Evolutionary conservation across 139 green algal species (phyloP), one percentile per base, ranked within the genome.

Genomic region (Micractinium conductrix): DNA sequence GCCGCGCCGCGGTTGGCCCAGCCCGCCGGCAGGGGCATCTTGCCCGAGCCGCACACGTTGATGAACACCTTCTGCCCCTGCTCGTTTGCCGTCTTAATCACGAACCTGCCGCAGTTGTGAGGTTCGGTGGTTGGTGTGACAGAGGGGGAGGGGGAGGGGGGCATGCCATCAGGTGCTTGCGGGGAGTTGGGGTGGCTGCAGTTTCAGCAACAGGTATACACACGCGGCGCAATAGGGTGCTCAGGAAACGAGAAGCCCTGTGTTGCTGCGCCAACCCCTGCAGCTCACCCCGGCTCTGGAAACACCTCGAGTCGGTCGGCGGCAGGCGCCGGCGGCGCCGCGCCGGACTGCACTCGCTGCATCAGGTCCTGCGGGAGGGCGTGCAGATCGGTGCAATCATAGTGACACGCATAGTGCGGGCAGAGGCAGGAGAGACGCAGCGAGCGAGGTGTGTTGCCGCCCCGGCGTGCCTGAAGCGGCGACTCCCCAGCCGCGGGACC

Each of bases 31-130:
- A 91, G 86, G 4, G 90, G 79, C 30, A 96, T 87, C 44, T 91
- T 83, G 4, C 84, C 68, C 38, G 83, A 85, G 50, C 88, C 79
- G 45, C 92, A 95, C n/a, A 96, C 86, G 72, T 96, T 96, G 83
- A 96, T 92, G 71, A 96, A 96, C 2, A 95, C 89, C 83, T 96
- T 96, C 30, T 43, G 26, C 1, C 89, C 88, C 24, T 79, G 65
- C n/a, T 86, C 73, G 48, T 94, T 90, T n/a, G 79, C 75, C 0
- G 91, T 95, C 81, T 95, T 95, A 16, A 95, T 84, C 30, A 95
- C 93, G 86, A 95, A 95, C 33, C 92, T 95, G 88, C 69, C 79
- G n/a, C 30, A 30, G 33, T 1, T 6, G 26, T 7, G 69, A n/a
- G 38, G 6, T 5, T 33, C 35, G 68, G 53, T 35, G 28, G 68